Conservation (phyloP, 2,329 filamentous ascomycete genomes). For the Dothistroma septosporum region DNA sequence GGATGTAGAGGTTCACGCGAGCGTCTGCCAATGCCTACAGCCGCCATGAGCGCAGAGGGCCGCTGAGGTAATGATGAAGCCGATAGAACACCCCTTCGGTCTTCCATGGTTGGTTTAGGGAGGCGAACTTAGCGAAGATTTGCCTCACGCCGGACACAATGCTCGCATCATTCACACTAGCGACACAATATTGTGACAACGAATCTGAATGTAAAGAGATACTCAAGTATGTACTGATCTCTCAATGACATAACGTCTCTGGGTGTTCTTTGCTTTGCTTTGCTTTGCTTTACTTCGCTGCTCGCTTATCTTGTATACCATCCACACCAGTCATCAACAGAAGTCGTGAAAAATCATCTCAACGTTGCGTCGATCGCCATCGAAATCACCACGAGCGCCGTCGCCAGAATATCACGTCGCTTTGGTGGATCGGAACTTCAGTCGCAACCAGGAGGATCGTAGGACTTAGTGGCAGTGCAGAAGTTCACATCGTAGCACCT, state of each 20-base stretch:
- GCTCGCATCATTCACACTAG: background rate
- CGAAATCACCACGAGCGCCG: background rate
- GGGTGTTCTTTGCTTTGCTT: background rate
- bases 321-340: background rate
- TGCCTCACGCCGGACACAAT: background rate
- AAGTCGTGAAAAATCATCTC: background rate
- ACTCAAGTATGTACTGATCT: background rate
- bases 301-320: background rate
- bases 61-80: background rate
- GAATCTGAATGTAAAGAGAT: background rate
- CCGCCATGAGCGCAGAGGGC: background rate
- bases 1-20: background rate
- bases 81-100: background rate
- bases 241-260: background rate
- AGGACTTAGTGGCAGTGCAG: conserved; percentile 13
- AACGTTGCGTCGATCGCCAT: background rate
- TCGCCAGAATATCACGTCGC: background rate
- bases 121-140: background rate
- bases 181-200: background rate
- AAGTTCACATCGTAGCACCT: conserved; percentile 25
- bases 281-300: background rate
- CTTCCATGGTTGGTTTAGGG: background rate
- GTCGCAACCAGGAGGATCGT: background rate
- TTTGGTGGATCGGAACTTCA: background rate
- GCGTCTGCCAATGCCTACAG: background rate